Evolutionary conservation across 768 basidiomycete genomes (phyloP).

Genomic region (Kwoniella pini): DNA sequence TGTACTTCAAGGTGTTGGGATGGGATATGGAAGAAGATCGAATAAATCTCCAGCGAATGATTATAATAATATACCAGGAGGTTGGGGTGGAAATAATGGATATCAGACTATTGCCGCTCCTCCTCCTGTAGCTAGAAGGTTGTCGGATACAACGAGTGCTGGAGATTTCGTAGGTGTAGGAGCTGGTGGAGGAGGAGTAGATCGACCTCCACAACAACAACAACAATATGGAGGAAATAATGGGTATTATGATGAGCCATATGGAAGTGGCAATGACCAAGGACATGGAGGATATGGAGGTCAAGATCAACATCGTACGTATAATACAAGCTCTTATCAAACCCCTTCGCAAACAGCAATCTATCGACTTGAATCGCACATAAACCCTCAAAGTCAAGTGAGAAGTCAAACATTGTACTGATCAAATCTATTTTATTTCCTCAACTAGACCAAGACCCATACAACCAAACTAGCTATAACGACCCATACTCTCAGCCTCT

Average conservation of each 20-base stretch:
- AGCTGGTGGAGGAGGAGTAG: conserved; percentile 39
- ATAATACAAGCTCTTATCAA: not conserved
- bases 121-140: conserved; percentile 15
- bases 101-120: conserved; percentile 13
- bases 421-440: not conserved
- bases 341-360: not conserved
- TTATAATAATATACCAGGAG: not conserved
- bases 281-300: conserved; percentile 19
- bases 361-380: not conserved
- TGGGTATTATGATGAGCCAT: conserved; percentile 27
- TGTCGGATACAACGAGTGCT: conserved; percentile 33
- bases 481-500: conserved; percentile 28
- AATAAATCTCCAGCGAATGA: conserved; percentile 14
- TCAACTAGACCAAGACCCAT: conserved; percentile 12
- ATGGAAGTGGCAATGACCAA: conserved; percentile 19
- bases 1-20: conserved; percentile 29
- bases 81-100: conserved; percentile 4
- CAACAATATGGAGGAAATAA: conserved; percentile 8
- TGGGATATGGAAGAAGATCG: conserved; percentile 42
- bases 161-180: conserved; percentile 45
- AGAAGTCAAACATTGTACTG: not conserved
- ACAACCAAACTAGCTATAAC: conserved; percentile 22
- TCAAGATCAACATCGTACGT: conserved; percentile 12
- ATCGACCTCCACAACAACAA: conserved; percentile 9
- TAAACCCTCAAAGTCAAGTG: not conserved